Conservation (phyloP, 768 basidiomycete genomes). For the Suillus clintonianus region DNA sequence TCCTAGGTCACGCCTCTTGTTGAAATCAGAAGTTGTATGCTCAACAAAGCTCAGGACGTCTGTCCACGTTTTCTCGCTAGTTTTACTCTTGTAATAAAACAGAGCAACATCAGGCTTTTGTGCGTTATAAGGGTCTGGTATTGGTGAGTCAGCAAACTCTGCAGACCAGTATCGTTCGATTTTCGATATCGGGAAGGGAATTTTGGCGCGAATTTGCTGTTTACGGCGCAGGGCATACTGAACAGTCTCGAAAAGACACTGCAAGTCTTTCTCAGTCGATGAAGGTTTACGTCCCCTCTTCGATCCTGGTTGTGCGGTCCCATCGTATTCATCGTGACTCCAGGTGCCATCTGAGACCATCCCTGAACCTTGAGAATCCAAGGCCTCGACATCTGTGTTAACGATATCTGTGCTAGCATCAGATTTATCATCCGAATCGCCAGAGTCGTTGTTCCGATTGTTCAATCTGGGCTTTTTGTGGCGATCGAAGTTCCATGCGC, state of each 20-base stretch:
- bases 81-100: neutral
- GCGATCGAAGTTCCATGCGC: neutral
- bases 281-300: neutral
- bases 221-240: neutral
- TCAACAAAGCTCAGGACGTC: neutral
- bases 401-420: neutral
- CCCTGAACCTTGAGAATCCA: neutral
- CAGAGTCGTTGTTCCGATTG: neutral
- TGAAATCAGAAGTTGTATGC: neutral
- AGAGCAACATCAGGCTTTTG: neutral
- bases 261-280: neutral
- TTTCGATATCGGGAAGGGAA: neutral
- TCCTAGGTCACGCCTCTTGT: neutral
- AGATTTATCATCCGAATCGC: neutral
- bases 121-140: neutral
- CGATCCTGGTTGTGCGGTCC: neutral
- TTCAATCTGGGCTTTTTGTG: neutral
- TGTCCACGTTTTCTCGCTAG: neutral
- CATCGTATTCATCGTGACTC: neutral
- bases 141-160: neutral
- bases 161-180: neutral
- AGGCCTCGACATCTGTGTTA: neutral
- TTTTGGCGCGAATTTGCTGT: neutral
- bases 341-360: neutral
- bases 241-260: neutral